A percentile compares a stretch with the other conserved stretches of the same genome.
Evolutionary conservation across 768 basidiomycete genomes (phyloP).

Genomic region (Leccinum boreale): DNA sequence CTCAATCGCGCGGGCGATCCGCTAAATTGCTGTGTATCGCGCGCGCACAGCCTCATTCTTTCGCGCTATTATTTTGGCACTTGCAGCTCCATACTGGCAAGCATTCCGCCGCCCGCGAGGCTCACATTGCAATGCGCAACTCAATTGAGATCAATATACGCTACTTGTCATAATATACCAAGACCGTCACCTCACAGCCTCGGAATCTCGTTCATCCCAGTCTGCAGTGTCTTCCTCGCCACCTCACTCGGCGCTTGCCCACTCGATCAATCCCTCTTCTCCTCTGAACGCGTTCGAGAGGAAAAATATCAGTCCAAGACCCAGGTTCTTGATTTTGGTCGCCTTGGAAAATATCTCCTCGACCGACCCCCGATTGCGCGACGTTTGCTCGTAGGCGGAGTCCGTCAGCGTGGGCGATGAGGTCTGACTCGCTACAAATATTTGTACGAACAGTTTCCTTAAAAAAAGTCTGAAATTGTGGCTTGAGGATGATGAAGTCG

Average conservation of each 20-base stretch:
- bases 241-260: conserved; percentile 52
- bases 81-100: too few species aligned
- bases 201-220: conserved; percentile 55
- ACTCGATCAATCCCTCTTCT: conserved; percentile 50
- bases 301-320: conserved; percentile 76
- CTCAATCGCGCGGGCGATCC: too few species aligned
- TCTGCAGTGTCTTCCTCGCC: conserved; percentile 66
- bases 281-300: conserved; percentile 44
- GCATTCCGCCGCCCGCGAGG: neutral
- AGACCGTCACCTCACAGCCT: conserved; percentile 13
- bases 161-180: neutral
- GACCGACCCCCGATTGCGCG: conserved; percentile 54
- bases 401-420: conserved; percentile 57
- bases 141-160: neutral
- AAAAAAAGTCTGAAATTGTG: conserved; percentile 64
- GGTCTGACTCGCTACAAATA: conserved; percentile 75
- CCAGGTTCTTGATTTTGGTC: conserved; percentile 58
- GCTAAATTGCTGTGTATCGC: too few species aligned
- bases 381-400: conserved; percentile 34
- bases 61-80: too few species aligned
- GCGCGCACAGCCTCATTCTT: too few species aligned
- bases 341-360: conserved; percentile 82
- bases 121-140: too few species aligned
- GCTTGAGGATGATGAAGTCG: conserved; percentile 75
- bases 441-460: conserved; percentile 59